Evolutionary conservation across 2,329 filamentous ascomycete genomes (phyloP).

Genomic region (Acephala macrosclerotiorum): DNA sequence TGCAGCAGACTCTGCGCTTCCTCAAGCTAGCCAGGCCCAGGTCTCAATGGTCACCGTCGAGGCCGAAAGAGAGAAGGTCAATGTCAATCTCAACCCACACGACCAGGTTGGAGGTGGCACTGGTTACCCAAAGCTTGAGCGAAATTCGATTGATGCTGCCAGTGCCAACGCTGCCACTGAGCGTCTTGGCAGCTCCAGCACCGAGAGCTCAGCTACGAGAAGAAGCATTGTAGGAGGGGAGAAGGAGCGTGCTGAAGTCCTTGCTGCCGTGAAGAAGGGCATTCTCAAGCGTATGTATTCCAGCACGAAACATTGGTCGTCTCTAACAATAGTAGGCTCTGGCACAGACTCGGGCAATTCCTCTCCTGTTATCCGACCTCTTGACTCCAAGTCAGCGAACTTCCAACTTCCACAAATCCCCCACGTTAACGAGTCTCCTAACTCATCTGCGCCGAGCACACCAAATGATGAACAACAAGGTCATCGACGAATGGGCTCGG

Average conservation of each 20-base stretch:
- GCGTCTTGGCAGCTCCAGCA: constrained; percentile 62
- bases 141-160: constrained; percentile 77
- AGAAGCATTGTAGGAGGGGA: constrained; percentile 94
- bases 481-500: constrained; percentile 72
- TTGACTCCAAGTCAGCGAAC: constrained; percentile 59
- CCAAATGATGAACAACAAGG: constrained; percentile 78
- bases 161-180: constrained; percentile 56
- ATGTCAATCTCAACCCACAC: constrained; percentile 74
- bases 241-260: constrained; percentile 86
- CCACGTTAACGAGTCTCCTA: constrained; percentile 77
- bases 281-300: constrained; percentile 83
- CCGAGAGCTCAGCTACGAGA: constrained; percentile 68
- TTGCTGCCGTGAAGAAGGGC: constrained; percentile 92
- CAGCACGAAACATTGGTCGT: constrained; percentile 20
- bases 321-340: constrained; percentile 46
- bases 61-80: constrained; percentile 83
- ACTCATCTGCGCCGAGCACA: constrained; percentile 86
- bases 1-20: constrained; percentile 69
- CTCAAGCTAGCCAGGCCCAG: constrained; percentile 77
- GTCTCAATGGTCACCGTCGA: constrained; percentile 97
- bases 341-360: constrained; percentile 65
- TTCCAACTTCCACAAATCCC: constrained; percentile 69
- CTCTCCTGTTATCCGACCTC: constrained; percentile 70
- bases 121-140: constrained; percentile 84
- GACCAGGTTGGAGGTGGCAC: constrained; percentile 75